These are phyloP conservation scores for Cymbomonas tetramitiformis DNA, from an alignment of 139 green algal genomes.

Conservation along the genomic window DNA sequence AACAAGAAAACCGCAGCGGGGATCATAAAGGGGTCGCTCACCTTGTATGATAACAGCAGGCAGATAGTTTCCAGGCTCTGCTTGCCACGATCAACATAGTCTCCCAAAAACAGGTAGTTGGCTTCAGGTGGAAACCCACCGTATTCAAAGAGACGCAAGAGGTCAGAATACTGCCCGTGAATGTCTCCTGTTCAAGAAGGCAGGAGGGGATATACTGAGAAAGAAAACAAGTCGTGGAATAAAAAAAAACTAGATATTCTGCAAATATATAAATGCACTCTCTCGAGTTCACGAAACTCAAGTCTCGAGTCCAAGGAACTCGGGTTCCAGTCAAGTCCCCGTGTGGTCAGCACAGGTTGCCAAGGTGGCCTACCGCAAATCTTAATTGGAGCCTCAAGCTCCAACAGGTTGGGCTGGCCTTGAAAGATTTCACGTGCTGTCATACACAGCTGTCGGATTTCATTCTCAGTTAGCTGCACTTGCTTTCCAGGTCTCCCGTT, in stretches of 20 bases:
- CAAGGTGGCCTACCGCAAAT: too few species aligned
- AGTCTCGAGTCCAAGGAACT: too few species aligned
- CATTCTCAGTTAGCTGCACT: conserved; percentile 11
- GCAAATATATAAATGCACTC: too few species aligned
- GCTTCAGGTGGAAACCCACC: conserved; percentile 93
- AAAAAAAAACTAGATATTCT: too few species aligned
- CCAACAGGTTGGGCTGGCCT: conserved; percentile 86
- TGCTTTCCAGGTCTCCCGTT: conserved; percentile 13
- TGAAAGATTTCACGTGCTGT: conserved; percentile 53
- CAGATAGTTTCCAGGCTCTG: conserved; percentile 97
- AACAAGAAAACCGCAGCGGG: too few species aligned
- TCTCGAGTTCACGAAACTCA: too few species aligned
- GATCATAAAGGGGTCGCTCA: too few species aligned
- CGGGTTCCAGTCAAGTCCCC: too few species aligned
- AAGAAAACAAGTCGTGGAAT: too few species aligned
- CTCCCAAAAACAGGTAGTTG: conserved; percentile 97
- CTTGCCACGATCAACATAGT: conserved; percentile 98
- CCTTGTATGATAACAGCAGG: conserved; percentile 93
- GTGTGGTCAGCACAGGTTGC: too few species aligned
- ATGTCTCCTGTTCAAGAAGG: too few species aligned
- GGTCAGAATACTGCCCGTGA: conserved; percentile 93
- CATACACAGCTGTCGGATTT: conserved; percentile 13
- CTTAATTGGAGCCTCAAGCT: conserved; percentile 97
- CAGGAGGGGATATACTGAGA: too few species aligned
- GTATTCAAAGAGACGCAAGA: conserved; percentile 96